Percentiles rank a stretch among this genome's conserved stretches.
phyloP scores from a whole-genome alignment of 495 filamentous ascomycete species.

The Aspergillus carlsbadensis region DNA sequence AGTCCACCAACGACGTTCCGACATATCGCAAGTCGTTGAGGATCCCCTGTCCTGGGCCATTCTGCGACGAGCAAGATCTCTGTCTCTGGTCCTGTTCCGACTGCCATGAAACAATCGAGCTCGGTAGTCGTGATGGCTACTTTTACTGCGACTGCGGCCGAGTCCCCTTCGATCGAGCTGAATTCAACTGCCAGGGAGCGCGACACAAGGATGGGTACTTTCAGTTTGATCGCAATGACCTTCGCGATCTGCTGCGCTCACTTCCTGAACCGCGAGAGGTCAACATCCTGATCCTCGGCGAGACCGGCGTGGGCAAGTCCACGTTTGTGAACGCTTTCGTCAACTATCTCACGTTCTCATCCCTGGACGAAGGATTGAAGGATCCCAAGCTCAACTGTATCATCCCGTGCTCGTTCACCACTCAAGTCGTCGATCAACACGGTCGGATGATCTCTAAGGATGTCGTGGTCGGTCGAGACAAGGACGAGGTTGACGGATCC shows the following conservation, averaged over 20 bases:
- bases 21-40: conserved; percentile 8
- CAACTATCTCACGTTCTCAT: conserved; percentile 11
- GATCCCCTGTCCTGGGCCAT: conserved; percentile 4
- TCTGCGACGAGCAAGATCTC: background rate
- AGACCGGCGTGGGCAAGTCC: conserved; percentile 9
- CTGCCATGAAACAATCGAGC: conserved; percentile 9
- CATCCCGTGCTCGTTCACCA: conserved; percentile 12
- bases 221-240: background rate
- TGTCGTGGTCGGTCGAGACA: conserved; percentile 8
- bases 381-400: conserved; percentile 12
- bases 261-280: conserved; percentile 6
- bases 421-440: conserved; percentile 6
- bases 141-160: conserved; percentile 12
- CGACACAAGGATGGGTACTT: background rate
- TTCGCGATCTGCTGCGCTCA: background rate
- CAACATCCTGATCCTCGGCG: conserved; percentile 8
- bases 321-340: conserved; percentile 12
- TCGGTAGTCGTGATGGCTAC: conserved; percentile 8
- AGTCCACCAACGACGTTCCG: conserved; percentile 2
- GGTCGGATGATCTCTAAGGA: conserved; percentile 11
- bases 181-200: conserved; percentile 3
- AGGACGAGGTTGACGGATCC: conserved; percentile 8
- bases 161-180: background rate
- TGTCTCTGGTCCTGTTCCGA: conserved; percentile 5
- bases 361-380: conserved; percentile 9